Base-by-base conservation (phyloP, 805 yeast genomes). In the Debaryomyces hansenii region DNA sequence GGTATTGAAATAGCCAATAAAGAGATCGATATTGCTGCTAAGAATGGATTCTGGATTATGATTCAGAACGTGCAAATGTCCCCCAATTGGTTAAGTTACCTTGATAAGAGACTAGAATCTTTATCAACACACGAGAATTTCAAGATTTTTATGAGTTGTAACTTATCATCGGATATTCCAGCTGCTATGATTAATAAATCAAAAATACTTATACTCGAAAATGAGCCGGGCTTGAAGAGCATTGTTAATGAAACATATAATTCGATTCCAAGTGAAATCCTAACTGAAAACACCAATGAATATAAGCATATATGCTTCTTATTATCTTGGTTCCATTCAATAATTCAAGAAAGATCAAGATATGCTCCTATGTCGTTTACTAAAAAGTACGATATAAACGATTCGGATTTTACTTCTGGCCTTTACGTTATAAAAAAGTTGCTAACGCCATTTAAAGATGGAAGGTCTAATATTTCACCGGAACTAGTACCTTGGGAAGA, bases 1-100 rank as follows among this genome's bases (percentile, higher is more conserved):
- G 84, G 87, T 8, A 62, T 72, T 1, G 76, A 69, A 2, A 65
- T 72, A 35, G 91, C 92, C 0, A 79, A 77, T 18, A 65, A 69
- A 41, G 79, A 80, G n/a, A 65, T 89, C 7, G 56, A 60, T 1
- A 63, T 60, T 8, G 79, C 82, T 0, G 58, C 74, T 1, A 65
- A 59, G n/a, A 58, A 58, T 1, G 90, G 88, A 0, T 55, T 62
- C 1, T 90, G 96, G 96, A 62, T 92, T 0, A 55, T 91, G 24
- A 63, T 92, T 27, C 96, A 92, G 59, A 91, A 91, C 57, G 69
- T 88, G 10, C 96, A 92, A 48, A 77, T 86, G 74, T 80, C 94
- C 0, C 67, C 77, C 1, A 62, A 59, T 3, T 85, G 96, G 90
- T 66, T 87, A 21, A 78, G 75, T 11, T 57, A 69, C 8, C 62